A percentile compares a stretch with the other conserved stretches of the same genome.
phyloP scores from a whole-genome alignment of 2,329 filamentous ascomycete species.

The Helotiales sp. region DNA sequence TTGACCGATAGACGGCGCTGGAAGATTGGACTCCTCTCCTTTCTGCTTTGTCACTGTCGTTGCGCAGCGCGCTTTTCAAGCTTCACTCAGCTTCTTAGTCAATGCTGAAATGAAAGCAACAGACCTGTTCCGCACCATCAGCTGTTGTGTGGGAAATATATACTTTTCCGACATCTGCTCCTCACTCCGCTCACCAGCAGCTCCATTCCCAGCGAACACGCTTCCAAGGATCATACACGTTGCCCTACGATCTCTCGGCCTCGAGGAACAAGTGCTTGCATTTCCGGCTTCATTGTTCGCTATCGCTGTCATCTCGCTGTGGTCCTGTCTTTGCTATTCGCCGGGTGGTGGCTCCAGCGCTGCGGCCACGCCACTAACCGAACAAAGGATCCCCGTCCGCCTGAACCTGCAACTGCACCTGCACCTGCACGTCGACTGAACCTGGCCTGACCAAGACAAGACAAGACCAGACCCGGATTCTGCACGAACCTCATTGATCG shows the following conservation, averaged over 20 bases:
- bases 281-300: not conserved
- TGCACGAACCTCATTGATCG: not conserved
- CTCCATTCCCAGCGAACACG: not conserved
- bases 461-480: not conserved
- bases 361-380: not conserved
- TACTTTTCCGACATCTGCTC: not conserved
- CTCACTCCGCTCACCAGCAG: not conserved
- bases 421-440: not conserved
- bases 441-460: not conserved
- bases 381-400: not conserved
- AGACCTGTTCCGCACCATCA: not conserved
- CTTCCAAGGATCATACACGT: slow-evolving; percentile 6
- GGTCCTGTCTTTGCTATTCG: not conserved
- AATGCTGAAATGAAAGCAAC: not conserved
- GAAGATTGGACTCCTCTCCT: not conserved
- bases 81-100: not conserved
- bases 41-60: slow-evolving; percentile 2
- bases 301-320: not conserved
- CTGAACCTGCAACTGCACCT: not conserved
- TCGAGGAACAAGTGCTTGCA: not conserved
- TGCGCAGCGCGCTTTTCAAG: slow-evolving; percentile 4
- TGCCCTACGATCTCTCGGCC: not conserved
- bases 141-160: not conserved
- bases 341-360: not conserved
- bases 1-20: not conserved